Conservation (phyloP, 352 stramenopile species). For the Globisporangium nodosum region DNA sequence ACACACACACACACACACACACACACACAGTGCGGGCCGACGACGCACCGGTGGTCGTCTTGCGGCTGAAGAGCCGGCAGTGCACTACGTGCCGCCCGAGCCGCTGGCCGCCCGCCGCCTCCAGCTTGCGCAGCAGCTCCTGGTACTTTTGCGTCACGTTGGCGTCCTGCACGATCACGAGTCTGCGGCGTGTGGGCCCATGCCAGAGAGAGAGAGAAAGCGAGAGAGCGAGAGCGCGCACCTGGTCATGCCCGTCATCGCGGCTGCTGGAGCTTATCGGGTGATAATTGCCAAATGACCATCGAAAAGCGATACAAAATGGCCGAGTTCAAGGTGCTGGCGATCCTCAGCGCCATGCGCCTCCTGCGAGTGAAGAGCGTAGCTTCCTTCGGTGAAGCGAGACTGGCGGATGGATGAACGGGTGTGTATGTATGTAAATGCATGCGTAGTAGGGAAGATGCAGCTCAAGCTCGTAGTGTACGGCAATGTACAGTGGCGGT, state of each 20-base stretch:
- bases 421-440: not conserved
- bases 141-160: slow-evolving; percentile 86
- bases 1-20: not conserved
- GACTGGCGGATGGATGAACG: not conserved
- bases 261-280: not conserved
- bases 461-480: not conserved
- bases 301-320: too few species aligned
- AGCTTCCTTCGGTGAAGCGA: not conserved
- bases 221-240: slow-evolving; percentile 12
- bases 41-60: slow-evolving; percentile 54
- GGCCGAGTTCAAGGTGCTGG: too few species aligned
- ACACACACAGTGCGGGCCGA: too few species aligned
- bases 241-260: slow-evolving; percentile 75
- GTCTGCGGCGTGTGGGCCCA: slow-evolving; percentile 21
- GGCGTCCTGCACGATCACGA: slow-evolving; percentile 75
- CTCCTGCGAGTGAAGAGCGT: too few species aligned
- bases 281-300: not conserved
- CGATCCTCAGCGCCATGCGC: too few species aligned
- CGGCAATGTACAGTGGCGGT: not conserved
- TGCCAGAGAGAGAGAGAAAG: not conserved
- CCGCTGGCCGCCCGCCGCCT: slow-evolving; percentile 75
- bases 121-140: slow-evolving; percentile 79
- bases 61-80: slow-evolving; percentile 84
- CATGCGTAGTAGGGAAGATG: not conserved
- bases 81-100: slow-evolving; percentile 77